Evolutionary conservation across 2,329 filamentous ascomycete species (phyloP).

Genomic region (Cercospora sp.): DNA sequence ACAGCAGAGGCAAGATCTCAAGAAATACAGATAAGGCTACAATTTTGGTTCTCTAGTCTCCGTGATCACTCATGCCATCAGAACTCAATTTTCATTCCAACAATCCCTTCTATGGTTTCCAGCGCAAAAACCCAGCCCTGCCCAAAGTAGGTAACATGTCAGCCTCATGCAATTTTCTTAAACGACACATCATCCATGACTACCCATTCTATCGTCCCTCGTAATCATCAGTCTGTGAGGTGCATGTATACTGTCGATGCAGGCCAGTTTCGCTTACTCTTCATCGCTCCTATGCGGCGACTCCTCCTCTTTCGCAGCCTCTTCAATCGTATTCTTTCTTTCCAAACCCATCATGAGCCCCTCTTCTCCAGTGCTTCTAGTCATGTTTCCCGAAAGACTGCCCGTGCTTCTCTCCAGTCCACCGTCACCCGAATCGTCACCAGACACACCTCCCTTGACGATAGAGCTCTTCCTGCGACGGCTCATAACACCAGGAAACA

Average conservation of each 20-base stretch:
- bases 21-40: neutral
- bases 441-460: constrained; percentile 12
- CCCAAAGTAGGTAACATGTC: neutral
- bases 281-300: constrained; percentile 18
- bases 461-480: constrained; percentile 40
- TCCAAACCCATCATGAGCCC: constrained; percentile 20
- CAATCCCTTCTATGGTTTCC: neutral
- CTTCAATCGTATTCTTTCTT: constrained; percentile 25
- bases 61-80: neutral
- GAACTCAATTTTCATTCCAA: neutral
- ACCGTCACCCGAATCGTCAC: constrained; percentile 21
- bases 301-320: constrained; percentile 26
- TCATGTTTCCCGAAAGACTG: constrained; percentile 21
- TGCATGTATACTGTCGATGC: neutral
- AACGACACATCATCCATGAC: neutral
- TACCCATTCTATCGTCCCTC: neutral
- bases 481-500: constrained; percentile 70
- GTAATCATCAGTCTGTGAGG: neutral
- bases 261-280: neutral
- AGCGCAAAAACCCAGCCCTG: neutral
- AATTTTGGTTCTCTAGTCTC: neutral
- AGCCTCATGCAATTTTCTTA: neutral
- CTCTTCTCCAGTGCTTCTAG: constrained; percentile 15
- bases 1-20: neutral
- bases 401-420: constrained; percentile 28